These are phyloP conservation scores for Verbena officinalis DNA, from an alignment of 257 asterid genomes.

Conservation along the genomic window DNA sequence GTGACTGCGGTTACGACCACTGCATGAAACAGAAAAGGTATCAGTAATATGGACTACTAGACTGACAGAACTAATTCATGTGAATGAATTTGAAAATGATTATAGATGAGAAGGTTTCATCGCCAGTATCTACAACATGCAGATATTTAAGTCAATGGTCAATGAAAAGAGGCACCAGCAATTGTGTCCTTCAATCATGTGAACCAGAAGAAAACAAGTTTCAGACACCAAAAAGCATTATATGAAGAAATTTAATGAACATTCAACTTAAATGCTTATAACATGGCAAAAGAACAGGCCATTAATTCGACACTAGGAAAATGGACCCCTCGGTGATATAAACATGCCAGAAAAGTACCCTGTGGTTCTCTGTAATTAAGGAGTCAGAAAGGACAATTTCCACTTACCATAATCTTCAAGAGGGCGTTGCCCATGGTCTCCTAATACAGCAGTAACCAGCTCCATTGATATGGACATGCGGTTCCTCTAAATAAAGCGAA, in stretches of 20 bases:
- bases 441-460: constrained; percentile 96
- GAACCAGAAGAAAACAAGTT: constrained; percentile 10
- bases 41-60: constrained; percentile 33
- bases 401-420: constrained; percentile 90
- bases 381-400: background rate
- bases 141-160: background rate
- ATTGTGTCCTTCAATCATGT: constrained; percentile 15
- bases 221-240: constrained; percentile 13
- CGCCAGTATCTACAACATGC: constrained; percentile 10
- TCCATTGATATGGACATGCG: constrained; percentile 96
- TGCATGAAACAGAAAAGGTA: constrained; percentile 37
- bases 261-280: constrained; percentile 7
- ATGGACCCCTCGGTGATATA: background rate
- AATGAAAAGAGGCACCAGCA: background rate
- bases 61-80: background rate
- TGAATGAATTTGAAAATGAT: constrained; percentile 16
- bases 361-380: constrained; percentile 8
- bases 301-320: background rate
- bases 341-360: constrained; percentile 7
- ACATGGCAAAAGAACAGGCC: background rate
- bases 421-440: constrained; percentile 99
- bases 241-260: constrained; percentile 9
- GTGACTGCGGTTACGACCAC: constrained; percentile 98
- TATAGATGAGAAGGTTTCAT: constrained; percentile 21
- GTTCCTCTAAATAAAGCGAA: constrained; percentile 47